Conservation (phyloP, 495 filamentous ascomycete species). For the Viridothelium virens region DNA sequence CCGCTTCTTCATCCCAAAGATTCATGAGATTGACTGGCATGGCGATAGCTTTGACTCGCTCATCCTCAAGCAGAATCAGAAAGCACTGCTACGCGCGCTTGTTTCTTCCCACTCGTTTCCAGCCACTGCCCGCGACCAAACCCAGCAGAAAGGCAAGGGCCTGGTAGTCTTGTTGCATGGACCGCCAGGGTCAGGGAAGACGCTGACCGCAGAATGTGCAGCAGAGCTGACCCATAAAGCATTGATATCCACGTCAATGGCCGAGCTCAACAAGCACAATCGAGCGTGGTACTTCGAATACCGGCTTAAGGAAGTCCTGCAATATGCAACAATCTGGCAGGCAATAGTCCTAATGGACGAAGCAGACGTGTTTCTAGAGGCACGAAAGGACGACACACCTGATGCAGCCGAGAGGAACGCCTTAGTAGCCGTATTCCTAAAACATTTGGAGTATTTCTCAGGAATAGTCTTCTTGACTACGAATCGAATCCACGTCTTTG, state of each 20-base stretch:
- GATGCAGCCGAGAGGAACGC: slow-evolving; percentile 19
- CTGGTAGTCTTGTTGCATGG: slow-evolving; percentile 55
- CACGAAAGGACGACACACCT: slow-evolving; percentile 17
- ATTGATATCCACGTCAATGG: slow-evolving; percentile 47
- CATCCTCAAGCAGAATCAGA: slow-evolving; percentile 46
- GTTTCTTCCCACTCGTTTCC: slow-evolving; percentile 33
- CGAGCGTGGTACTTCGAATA: slow-evolving; percentile 40
- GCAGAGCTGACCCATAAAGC: slow-evolving; percentile 47
- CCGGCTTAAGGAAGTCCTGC: slow-evolving; percentile 44
- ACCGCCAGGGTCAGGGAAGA: slow-evolving; percentile 52
- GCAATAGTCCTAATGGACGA: slow-evolving; percentile 17
- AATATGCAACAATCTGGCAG: slow-evolving; percentile 10
- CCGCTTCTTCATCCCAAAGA: background rate
- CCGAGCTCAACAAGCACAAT: slow-evolving; percentile 48
- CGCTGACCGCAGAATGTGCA: slow-evolving; percentile 48
- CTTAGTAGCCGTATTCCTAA: slow-evolving; percentile 45
- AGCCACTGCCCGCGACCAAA: slow-evolving; percentile 25
- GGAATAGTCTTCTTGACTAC: slow-evolving; percentile 53
- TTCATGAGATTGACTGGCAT: slow-evolving; percentile 38
- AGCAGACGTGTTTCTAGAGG: slow-evolving; percentile 19
- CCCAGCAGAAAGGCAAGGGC: slow-evolving; percentile 43
- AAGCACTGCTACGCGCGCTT: slow-evolving; percentile 48
- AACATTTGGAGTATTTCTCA: slow-evolving; percentile 50
- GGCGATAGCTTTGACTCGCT: slow-evolving; percentile 48
- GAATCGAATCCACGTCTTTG: slow-evolving; percentile 46